Conservation (phyloP, 140 eudicot species). For the Erigeron philadelphicus region DNA sequence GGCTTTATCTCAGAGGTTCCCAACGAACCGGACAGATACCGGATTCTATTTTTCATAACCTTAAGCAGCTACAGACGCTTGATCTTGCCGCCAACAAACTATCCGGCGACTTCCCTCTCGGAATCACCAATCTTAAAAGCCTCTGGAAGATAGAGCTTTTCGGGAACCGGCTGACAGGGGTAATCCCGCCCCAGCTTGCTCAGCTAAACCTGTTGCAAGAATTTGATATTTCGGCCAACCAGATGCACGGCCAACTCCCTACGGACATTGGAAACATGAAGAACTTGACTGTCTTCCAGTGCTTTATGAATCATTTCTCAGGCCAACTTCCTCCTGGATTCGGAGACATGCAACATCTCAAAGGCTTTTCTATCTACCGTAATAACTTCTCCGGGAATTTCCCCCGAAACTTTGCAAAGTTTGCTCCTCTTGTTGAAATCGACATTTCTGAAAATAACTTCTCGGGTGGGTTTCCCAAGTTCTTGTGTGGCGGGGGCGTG, state of each 20-base stretch:
- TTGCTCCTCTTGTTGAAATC: constrained; percentile 56
- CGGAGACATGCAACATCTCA: constrained; percentile 55
- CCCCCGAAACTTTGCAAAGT: constrained; percentile 60
- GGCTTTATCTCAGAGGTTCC: constrained; percentile 50
- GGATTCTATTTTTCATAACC: constrained; percentile 42
- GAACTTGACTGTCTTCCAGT: constrained; percentile 62
- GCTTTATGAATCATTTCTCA: constrained; percentile 56
- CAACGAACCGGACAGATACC: constrained; percentile 62
- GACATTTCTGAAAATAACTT: constrained; percentile 87
- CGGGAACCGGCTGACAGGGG: constrained; percentile 64
- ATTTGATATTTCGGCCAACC: constrained; percentile 66
- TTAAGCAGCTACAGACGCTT: constrained; percentile 45
- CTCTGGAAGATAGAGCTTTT: constrained; percentile 69
- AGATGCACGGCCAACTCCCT: constrained; percentile 66
- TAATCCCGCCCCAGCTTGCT: constrained; percentile 57
- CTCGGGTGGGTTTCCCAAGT: constrained; percentile 62
- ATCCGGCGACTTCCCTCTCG: constrained; percentile 53
- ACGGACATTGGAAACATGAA: constrained; percentile 57
- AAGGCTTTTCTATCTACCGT: constrained; percentile 56
- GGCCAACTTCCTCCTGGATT: constrained; percentile 75
- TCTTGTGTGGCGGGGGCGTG: constrained; percentile 51
- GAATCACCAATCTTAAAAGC: constrained; percentile 44
- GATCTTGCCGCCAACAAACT: constrained; percentile 59
- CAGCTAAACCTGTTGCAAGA: constrained; percentile 57
- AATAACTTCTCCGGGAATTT: constrained; percentile 71